phyloP scores from a whole-genome alignment of 2,329 filamentous ascomycete genomes.

The Blumeriella jaapii region DNA sequence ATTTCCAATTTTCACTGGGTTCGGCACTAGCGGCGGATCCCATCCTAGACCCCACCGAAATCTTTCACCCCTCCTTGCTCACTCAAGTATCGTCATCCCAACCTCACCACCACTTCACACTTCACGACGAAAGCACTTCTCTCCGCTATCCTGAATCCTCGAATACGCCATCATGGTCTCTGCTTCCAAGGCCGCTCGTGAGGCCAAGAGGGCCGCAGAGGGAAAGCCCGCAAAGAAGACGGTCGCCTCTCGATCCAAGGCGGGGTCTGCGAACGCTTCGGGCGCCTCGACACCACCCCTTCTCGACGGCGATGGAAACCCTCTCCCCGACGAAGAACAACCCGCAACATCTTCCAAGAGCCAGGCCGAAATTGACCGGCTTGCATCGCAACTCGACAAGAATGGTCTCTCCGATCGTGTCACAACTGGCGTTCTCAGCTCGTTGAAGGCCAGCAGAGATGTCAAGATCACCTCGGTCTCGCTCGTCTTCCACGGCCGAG shows the following conservation, averaged over 20 bases:
- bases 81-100: too few relatives aligned
- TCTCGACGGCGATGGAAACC: constrained; percentile 50
- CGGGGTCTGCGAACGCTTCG: constrained; percentile 54
- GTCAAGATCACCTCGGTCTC: constrained; percentile 77
- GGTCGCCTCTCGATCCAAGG: constrained; percentile 51
- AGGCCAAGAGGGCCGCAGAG: constrained; percentile 59
- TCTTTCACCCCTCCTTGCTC: too few relatives aligned
- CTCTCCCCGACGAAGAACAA: constrained; percentile 43
- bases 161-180: constrained; percentile 47
- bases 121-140: too few relatives aligned
- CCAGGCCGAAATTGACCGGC: constrained; percentile 71
- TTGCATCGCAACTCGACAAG: constrained; percentile 90
- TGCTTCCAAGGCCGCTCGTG: constrained; percentile 59
- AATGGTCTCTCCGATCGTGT: constrained; percentile 94
- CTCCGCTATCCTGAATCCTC: too few relatives aligned
- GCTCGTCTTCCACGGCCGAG: constrained; percentile 94
- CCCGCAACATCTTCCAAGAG: constrained; percentile 62
- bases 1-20: too few relatives aligned
- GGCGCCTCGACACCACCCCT: constrained; percentile 51
- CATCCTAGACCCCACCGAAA: too few relatives aligned
- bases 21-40: too few relatives aligned
- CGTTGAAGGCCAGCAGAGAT: constrained; percentile 73
- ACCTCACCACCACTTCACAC: not conserved
- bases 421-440: constrained; percentile 91
- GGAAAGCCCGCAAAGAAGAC: constrained; percentile 72